Evolutionary conservation across 129 eudicot genomes (phyloP).

Genomic region (Pseudognaphalium luteoalbum): DNA sequence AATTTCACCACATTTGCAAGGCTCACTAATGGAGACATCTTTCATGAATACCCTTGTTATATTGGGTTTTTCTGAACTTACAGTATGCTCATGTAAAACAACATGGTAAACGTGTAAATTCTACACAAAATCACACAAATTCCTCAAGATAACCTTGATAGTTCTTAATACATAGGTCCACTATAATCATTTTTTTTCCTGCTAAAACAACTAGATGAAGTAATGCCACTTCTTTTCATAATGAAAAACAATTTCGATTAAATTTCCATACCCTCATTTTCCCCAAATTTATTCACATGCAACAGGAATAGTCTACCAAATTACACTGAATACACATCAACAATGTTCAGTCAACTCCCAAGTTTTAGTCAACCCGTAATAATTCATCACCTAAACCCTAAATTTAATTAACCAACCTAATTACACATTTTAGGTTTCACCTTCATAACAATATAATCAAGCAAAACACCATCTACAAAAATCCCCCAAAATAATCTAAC

Average conservation of each 20-base stretch:
- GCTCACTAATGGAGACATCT: background rate
- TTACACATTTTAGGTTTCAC: background rate
- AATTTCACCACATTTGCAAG: background rate
- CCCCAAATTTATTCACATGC: slow-evolving; percentile 7
- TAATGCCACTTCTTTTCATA: background rate
- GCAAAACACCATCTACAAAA: background rate
- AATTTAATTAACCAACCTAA: background rate
- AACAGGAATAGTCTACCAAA: slow-evolving; percentile 7
- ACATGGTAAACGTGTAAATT: background rate
- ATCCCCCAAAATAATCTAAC: background rate
- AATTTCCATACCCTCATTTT: background rate
- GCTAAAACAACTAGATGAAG: background rate
- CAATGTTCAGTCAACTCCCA: slow-evolving; percentile 20
- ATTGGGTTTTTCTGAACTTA: background rate
- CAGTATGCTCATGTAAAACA: background rate
- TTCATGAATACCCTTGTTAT: background rate
- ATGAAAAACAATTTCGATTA: background rate
- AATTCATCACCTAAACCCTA: background rate
- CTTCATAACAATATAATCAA: background rate
- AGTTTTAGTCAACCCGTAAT: slow-evolving; percentile 18
- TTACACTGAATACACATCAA: background rate
- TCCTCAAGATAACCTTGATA: background rate
- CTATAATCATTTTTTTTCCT: background rate
- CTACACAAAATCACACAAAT: background rate
- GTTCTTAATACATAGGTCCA: background rate